phyloP scores from a whole-genome alignment of 257 asterid species.

The Petunia axillaris region DNA sequence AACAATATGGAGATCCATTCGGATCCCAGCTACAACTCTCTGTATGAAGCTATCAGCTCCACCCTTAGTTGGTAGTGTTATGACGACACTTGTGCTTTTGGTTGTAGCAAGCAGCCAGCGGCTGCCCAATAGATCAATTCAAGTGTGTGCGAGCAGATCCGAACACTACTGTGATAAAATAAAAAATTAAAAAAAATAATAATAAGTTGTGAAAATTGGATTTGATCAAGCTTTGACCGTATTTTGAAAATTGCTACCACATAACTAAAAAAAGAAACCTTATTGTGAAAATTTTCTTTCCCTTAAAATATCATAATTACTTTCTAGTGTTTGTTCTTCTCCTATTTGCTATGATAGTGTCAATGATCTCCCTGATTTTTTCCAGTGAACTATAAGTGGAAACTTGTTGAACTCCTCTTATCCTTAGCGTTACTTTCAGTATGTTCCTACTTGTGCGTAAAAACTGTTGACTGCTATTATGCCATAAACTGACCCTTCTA shows the following conservation, averaged over 20 bases:
- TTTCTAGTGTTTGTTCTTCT: background rate
- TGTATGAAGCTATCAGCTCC: background rate
- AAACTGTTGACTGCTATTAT: background rate
- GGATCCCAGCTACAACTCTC: background rate
- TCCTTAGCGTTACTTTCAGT: background rate
- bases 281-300: background rate
- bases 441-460: background rate
- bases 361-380: background rate
- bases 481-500: background rate
- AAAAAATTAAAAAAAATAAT: background rate
- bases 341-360: background rate
- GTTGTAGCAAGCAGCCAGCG: background rate
- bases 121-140: background rate
- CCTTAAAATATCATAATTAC: background rate
- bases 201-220: background rate
- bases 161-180: background rate
- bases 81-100: background rate
- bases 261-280: too few species aligned
- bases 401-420: background rate
- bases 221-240: background rate
- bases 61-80: background rate
- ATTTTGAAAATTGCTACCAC: background rate
- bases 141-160: background rate
- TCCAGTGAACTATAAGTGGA: background rate
- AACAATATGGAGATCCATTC: background rate